These are phyloP conservation scores for Calvatia gigantea DNA, from an alignment of 768 basidiomycete genomes.

Conservation along the genomic window DNA sequence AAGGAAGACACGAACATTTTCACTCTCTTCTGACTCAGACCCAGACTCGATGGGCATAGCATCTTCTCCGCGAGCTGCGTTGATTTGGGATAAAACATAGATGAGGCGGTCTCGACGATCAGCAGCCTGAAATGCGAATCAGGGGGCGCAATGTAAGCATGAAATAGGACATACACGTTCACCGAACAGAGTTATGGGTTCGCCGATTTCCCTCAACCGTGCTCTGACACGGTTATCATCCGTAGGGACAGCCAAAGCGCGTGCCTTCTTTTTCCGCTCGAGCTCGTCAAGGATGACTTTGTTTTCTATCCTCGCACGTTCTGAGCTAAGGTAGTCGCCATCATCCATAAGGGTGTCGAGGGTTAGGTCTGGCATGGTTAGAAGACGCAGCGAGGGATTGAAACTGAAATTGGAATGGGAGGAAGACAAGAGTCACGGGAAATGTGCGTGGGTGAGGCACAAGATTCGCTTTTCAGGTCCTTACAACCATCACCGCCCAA, in stretches of 20 bases:
- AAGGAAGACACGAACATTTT: conserved; percentile 13
- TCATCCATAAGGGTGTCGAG: conserved; percentile 76
- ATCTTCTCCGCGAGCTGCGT: conserved; percentile 82
- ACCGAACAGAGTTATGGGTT: conserved; percentile 96
- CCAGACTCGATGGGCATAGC: conserved; percentile 72
- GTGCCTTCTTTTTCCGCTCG: conserved; percentile 95
- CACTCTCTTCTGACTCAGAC: conserved; percentile 66
- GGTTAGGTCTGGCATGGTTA: conserved; percentile 67
- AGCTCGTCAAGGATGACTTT: conserved; percentile 90
- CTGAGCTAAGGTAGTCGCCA: conserved; percentile 70
- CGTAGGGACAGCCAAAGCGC: conserved; percentile 92
- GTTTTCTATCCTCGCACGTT: conserved; percentile 76
- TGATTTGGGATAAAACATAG: conserved; percentile 92
- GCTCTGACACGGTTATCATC: conserved; percentile 93
- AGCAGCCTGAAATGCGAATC: conserved; percentile 60
- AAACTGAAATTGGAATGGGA: not conserved
- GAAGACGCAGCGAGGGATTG: not conserved
- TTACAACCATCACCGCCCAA: conserved; percentile 10
- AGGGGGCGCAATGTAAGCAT: conserved; percentile 11
- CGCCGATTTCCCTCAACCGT: conserved; percentile 86
- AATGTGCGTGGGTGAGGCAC: conserved; percentile 19
- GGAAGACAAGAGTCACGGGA: conserved; percentile 5
- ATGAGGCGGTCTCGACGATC: conserved; percentile 95
- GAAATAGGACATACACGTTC: conserved; percentile 76
- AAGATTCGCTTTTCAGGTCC: conserved; percentile 5